Evolutionary conservation across 1,284 basidiomycete species (phyloP).

Genomic region (Meira miltonrushii): DNA sequence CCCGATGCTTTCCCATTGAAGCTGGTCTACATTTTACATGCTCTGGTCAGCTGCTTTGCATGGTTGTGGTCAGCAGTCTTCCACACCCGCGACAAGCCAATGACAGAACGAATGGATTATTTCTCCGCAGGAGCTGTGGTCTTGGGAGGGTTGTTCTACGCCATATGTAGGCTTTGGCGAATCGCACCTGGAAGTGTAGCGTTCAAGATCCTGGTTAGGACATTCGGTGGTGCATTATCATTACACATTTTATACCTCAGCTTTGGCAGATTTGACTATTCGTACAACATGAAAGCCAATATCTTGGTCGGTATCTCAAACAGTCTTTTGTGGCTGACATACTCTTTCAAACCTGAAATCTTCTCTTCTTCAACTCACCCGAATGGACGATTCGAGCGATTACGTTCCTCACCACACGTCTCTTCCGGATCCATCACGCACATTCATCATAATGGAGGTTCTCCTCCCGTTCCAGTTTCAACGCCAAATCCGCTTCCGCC

Average conservation of each 20-base stretch:
- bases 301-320: constrained; percentile 64
- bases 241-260: constrained; percentile 73
- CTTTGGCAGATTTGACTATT: constrained; percentile 78
- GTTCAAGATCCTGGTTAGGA: constrained; percentile 23
- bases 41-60: constrained; percentile 73
- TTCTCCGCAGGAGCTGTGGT: constrained; percentile 77
- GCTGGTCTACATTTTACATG: constrained; percentile 67
- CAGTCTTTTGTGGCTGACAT: constrained; percentile 72
- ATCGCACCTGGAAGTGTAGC: constrained; percentile 26
- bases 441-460: constrained; percentile 17
- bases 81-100: constrained; percentile 78
- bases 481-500: constrained; percentile 27
- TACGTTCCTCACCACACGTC: constrained; percentile 14
- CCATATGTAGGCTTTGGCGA: constrained; percentile 46
- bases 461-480: constrained; percentile 35
- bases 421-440: neutral
- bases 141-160: constrained; percentile 68
- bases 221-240: constrained; percentile 29
- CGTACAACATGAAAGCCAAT: constrained; percentile 89
- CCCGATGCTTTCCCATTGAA: constrained; percentile 57
- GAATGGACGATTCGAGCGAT: neutral
- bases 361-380: constrained; percentile 12
- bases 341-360: constrained; percentile 26
- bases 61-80: constrained; percentile 92
- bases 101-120: constrained; percentile 89